These are phyloP conservation scores for Nemania diffusa DNA, from an alignment of 2,329 filamentous ascomycete genomes.

Conservation along the genomic window DNA sequence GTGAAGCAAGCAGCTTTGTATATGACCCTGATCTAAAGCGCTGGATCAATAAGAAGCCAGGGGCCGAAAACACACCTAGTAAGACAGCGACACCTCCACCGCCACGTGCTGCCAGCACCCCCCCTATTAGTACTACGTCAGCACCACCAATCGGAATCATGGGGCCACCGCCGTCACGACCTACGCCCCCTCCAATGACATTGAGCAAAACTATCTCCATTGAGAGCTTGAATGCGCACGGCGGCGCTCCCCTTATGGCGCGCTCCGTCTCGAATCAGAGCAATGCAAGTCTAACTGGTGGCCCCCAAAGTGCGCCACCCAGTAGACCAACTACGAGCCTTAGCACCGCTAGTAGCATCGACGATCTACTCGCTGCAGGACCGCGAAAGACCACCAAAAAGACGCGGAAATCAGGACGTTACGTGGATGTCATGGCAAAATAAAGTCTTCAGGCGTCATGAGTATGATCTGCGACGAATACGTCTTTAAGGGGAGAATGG, in stretches of 20 bases:
- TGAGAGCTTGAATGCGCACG: slow-evolving; percentile 51
- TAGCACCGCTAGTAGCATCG: slow-evolving; percentile 93
- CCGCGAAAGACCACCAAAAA: slow-evolving; percentile 76
- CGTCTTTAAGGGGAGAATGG: background rate
- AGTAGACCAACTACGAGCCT: slow-evolving; percentile 81
- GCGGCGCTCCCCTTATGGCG: slow-evolving; percentile 55
- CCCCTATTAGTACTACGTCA: slow-evolving; percentile 57
- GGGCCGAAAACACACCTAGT: slow-evolving; percentile 68
- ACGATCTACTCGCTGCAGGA: slow-evolving; percentile 84
- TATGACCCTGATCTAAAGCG: slow-evolving; percentile 97
- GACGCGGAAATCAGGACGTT: slow-evolving; percentile 83
- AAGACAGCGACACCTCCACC: slow-evolving; percentile 81
- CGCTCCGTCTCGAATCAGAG: slow-evolving; percentile 62
- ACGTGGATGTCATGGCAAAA: slow-evolving; percentile 96
- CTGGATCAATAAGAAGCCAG: slow-evolving; percentile 96
- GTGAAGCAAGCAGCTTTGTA: slow-evolving; percentile 91
- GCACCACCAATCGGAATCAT: slow-evolving; percentile 44
- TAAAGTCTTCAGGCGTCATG: slow-evolving; percentile 44
- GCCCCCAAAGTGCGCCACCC: slow-evolving; percentile 63
- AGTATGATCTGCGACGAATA: slow-evolving; percentile 19
- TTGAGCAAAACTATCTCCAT: slow-evolving; percentile 51
- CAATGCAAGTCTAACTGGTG: slow-evolving; percentile 48
- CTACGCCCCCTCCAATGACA: slow-evolving; percentile 45
- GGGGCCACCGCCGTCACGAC: slow-evolving; percentile 39
- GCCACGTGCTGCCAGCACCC: slow-evolving; percentile 69